These are phyloP conservation scores for Polymyxa betae DNA, from an alignment of 208 protist genomes.

Conservation along the genomic window DNA sequence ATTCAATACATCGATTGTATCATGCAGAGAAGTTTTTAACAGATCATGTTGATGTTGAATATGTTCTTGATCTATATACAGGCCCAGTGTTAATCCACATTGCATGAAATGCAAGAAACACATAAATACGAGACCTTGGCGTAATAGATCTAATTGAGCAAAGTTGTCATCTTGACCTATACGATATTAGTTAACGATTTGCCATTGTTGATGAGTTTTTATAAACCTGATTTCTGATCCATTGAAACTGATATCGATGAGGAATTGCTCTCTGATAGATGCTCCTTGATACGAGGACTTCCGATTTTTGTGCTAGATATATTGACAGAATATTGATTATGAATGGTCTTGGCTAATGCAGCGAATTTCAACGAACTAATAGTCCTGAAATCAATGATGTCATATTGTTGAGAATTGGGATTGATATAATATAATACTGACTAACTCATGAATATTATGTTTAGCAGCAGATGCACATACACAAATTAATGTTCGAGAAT, in stretches of 20 bases:
- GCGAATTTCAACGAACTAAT: conserved; percentile 55
- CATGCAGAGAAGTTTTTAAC: no score
- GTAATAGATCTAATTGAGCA: background rate
- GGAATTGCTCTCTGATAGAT: background rate
- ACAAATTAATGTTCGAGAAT: conserved; percentile 30
- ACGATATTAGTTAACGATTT: background rate
- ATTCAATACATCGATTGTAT: no score
- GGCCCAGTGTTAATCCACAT: no score
- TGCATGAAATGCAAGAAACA: no score
- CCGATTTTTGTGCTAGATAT: background rate
- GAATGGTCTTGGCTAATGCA: conserved; percentile 16
- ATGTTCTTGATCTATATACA: no score
- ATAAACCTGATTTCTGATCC: background rate
- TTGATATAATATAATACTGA: background rate
- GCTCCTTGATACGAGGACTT: background rate
- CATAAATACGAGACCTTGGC: no score
- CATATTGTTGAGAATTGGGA: background rate
- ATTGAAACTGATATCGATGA: background rate
- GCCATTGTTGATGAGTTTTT: background rate
- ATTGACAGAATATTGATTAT: conserved; percentile 2
- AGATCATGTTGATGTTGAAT: no score
- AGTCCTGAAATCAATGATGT: background rate
- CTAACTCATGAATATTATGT: conserved; percentile 37
- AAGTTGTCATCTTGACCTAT: background rate
- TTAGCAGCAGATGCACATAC: conserved; percentile 10